Percentiles rank a stretch among this genome's conserved stretches.
Evolutionary conservation across 1,139 yeast genomes (phyloP).

Genomic region (Yamadazyma jaroonii): DNA sequence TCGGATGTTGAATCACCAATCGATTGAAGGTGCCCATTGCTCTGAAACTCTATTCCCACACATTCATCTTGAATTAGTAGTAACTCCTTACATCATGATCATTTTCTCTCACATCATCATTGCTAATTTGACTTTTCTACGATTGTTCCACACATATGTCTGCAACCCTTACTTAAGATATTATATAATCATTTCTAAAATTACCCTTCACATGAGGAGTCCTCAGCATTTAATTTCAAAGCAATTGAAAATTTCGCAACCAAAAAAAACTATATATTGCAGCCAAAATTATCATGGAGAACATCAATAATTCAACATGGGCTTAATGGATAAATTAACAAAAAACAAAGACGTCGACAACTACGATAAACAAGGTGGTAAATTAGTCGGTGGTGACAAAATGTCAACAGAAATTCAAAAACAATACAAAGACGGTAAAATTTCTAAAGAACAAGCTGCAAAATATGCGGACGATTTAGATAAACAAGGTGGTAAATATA

Average conservation of each 20-base stretch:
- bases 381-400: constrained; percentile 22
- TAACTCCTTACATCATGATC: too few species aligned
- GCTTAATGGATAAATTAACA: constrained; percentile 32
- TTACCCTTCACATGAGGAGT: neutral
- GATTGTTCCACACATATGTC: too few species aligned
- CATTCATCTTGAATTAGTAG: too few species aligned
- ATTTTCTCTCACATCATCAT: too few species aligned
- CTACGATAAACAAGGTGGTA: constrained; percentile 31
- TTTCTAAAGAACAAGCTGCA: constrained; percentile 25
- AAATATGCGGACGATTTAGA: constrained; percentile 27
- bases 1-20: neutral
- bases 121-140: too few species aligned
- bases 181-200: too few species aligned
- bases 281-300: constrained; percentile 1
- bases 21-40: neutral
- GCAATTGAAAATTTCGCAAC: constrained; percentile 10
- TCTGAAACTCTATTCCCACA: too few species aligned
- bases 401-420: constrained; percentile 22
- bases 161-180: too few species aligned
- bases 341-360: constrained; percentile 27
- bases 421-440: constrained; percentile 29
- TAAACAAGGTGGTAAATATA: constrained; percentile 25
- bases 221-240: constrained; percentile 4
- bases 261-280: constrained; percentile 4
- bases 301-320: constrained; percentile 21